These are phyloP conservation scores for Fagus crenata DNA, from an alignment of 306 rosid genomes.

Conservation along the genomic window DNA sequence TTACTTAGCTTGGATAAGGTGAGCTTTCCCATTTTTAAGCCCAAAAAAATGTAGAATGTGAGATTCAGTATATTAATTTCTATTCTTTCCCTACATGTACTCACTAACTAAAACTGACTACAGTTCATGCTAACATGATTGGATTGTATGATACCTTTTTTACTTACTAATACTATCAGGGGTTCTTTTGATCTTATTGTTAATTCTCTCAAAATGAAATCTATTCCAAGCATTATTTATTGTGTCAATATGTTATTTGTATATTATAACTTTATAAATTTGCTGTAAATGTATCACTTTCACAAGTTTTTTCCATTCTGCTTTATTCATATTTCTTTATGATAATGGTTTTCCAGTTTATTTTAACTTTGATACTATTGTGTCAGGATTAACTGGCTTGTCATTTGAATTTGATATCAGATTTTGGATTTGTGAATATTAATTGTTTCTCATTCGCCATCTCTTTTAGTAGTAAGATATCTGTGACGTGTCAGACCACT, in stretches of 20 bases:
- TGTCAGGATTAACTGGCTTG: neutral
- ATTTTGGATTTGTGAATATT: slow-evolving; percentile 8
- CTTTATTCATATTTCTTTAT: neutral
- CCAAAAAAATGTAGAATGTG: neutral
- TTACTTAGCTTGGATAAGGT: neutral
- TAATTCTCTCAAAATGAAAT: neutral
- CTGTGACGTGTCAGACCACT: neutral
- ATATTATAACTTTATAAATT: neutral
- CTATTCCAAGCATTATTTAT: neutral
- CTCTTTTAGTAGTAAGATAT: neutral
- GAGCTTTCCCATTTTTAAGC: neutral
- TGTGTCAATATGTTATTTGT: neutral
- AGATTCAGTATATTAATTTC: neutral
- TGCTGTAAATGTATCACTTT: neutral
- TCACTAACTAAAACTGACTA: neutral
- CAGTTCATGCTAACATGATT: neutral
- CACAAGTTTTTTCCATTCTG: neutral
- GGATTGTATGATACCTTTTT: neutral
- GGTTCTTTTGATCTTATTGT: slow-evolving; percentile 9
- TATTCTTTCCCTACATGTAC: neutral
- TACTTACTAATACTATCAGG: neutral
- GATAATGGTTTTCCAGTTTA: neutral
- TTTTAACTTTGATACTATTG: neutral
- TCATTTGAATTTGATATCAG: neutral
- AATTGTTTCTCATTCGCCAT: slow-evolving; percentile 2